Percentiles rank a stretch among this genome's conserved stretches.
Evolutionary conservation across 345 rosid genomes (phyloP).

Genomic region (Lepidium africanum): DNA sequence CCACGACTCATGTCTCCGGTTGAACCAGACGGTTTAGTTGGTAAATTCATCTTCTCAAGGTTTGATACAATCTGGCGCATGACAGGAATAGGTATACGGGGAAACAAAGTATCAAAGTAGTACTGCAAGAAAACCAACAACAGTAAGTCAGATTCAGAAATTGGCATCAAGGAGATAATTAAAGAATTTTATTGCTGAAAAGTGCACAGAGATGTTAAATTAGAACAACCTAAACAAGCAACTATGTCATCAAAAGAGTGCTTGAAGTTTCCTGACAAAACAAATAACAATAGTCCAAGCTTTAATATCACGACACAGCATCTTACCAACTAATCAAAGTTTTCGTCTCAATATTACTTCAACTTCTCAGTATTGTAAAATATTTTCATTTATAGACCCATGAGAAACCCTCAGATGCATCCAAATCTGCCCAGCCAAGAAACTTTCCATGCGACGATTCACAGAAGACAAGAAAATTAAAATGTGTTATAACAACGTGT

Average conservation of each 20-base stretch:
- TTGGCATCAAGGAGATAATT: not conserved
- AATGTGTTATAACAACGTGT: not conserved
- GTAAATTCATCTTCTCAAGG: constrained; percentile 92
- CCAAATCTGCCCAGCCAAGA: not conserved
- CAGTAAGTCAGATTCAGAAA: not conserved
- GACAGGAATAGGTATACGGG: constrained; percentile 94
- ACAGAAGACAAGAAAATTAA: not conserved
- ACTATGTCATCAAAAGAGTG: not conserved
- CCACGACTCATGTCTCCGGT: constrained; percentile 80
- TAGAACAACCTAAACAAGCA: not conserved
- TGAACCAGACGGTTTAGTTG: constrained; percentile 73
- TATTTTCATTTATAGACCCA: not conserved
- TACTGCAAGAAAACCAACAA: constrained; percentile 48
- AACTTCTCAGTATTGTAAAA: not conserved
- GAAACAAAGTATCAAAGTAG: constrained; percentile 93
- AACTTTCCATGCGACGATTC: not conserved
- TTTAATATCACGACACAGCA: not conserved
- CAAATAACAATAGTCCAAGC: not conserved
- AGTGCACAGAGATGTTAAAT: not conserved
- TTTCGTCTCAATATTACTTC: not conserved
- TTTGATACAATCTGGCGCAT: constrained; percentile 67
- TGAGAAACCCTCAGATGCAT: not conserved
- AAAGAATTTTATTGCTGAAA: not conserved
- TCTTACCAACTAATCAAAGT: not conserved
- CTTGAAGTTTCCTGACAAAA: not conserved